Base-by-base conservation (phyloP, 257 asterid species). In the Marsdenia floribunda region DNA sequence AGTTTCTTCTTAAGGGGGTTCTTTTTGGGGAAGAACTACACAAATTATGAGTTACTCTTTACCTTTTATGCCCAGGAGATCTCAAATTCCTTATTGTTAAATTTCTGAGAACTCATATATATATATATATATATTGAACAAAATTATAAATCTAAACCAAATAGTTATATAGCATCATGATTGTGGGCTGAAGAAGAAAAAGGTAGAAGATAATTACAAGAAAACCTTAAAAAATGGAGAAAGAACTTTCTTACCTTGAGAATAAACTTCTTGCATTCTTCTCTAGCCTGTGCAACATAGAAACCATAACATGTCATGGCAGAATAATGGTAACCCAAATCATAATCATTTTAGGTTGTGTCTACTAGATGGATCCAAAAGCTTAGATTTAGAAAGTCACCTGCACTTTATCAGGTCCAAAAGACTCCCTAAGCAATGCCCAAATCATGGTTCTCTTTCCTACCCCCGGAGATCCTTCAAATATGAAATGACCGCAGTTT, bases 371-470 rank as follows among this genome's bases (percentile, higher is more conserved):
- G 70, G 70, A 65, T 65, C 5, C 22, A 37, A 19, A 37, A 50
- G 50, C 15, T 14, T 33, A 0, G 42, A 24, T 29, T 29, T 29
- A 29, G 33, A 49, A 40, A 24, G 49, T 52, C 79, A 91, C 97
- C 97, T 91, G 85, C 61, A 89, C 79, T 70, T 86, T 81, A 52
- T 89, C 88, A 37, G 68, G 68, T 77, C 92, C 94, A 69, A 79
- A 87, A 64, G 81, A 80, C 84, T 88, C 91, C 40, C 88, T 84
- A 58, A 91, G 96, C 73, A 86, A 68, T 24, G 97, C 94, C 90
- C 85, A 79, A 73, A 90, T 86, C 97, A 91, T 90, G 78, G 97
- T 91, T 81, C 88, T 88, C 87, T 91, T 91, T 26, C 97, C 96
- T 73, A 90, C 96, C 38, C 97, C 97, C 16, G 93, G 88, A 52